Percentiles rank a stretch among this genome's conserved stretches.
These are phyloP conservation scores for Heritiera fomes DNA, from an alignment of 345 rosid genomes.

Conservation along the genomic window DNA sequence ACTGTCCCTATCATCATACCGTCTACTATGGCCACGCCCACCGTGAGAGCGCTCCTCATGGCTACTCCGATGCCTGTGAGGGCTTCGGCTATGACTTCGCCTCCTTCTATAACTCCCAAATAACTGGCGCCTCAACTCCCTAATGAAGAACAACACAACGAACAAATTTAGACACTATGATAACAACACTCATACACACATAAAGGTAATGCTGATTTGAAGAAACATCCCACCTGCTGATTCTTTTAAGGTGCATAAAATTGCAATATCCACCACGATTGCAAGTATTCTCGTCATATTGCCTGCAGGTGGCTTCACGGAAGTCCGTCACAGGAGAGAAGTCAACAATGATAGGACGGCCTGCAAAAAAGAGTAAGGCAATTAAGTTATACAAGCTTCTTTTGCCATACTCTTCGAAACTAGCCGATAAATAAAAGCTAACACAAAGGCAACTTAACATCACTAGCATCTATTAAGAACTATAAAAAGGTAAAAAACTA, in stretches of 20 bases:
- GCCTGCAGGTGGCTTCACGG: conserved; percentile 79
- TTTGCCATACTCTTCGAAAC: background rate
- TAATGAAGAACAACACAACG: conserved; percentile 9
- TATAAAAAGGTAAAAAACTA: background rate
- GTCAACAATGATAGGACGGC: conserved; percentile 67
- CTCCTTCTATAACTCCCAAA: conserved; percentile 54
- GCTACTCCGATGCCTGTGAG: conserved; percentile 50
- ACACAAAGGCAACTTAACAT: background rate
- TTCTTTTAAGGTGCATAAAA: conserved; percentile 76
- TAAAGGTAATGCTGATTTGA: background rate
- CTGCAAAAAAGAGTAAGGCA: conserved; percentile 29
- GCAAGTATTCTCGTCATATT: conserved; percentile 69
- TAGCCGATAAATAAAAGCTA: background rate
- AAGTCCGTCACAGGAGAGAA: conserved; percentile 80
- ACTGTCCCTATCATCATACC: conserved; percentile 48
- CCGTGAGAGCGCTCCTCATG: conserved; percentile 46
- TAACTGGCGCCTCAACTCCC: conserved; percentile 62
- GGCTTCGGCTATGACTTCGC: conserved; percentile 43
- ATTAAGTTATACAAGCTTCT: background rate
- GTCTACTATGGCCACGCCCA: conserved; percentile 42
- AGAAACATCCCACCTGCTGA: conserved; percentile 45
- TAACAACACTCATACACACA: background rate
- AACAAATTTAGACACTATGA: background rate
- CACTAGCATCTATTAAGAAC: background rate
- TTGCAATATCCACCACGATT: conserved; percentile 85